Conservation (phyloP, 2,329 filamentous ascomycete genomes). For the Simplicillium sp. region DNA sequence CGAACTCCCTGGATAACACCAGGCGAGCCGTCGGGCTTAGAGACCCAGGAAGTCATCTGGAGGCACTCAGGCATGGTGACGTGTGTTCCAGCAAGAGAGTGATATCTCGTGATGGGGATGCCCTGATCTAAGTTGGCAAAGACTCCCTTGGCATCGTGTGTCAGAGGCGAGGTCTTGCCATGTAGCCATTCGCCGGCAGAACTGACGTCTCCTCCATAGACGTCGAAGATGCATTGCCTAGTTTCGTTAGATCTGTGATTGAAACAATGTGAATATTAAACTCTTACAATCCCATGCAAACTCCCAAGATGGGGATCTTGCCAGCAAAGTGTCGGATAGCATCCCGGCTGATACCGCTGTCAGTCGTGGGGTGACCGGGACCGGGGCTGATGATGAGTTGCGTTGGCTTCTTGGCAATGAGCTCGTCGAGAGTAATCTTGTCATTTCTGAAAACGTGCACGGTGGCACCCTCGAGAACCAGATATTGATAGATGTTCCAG, state of each 20-base stretch:
- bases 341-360: slow-evolving; percentile 88
- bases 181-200: slow-evolving; percentile 95
- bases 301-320: slow-evolving; percentile 92
- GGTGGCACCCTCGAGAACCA: slow-evolving; percentile 86
- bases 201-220: slow-evolving; percentile 83
- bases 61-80: slow-evolving; percentile 76
- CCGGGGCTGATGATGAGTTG: slow-evolving; percentile 93
- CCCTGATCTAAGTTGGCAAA: slow-evolving; percentile 73
- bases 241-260: not conserved
- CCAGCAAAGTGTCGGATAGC: slow-evolving; percentile 86
- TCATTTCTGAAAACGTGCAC: slow-evolving; percentile 92
- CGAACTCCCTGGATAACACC: slow-evolving; percentile 95
- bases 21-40: slow-evolving; percentile 63
- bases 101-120: slow-evolving; percentile 86
- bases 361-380: slow-evolving; percentile 82
- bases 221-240: slow-evolving; percentile 89
- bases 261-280: slow-evolving; percentile 12
- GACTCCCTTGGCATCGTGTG: slow-evolving; percentile 85
- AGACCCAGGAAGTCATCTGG: slow-evolving; percentile 86
- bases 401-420: slow-evolving; percentile 76
- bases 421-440: slow-evolving; percentile 74
- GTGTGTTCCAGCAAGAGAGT: slow-evolving; percentile 89
- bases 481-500: slow-evolving; percentile 98
- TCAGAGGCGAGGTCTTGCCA: slow-evolving; percentile 87
- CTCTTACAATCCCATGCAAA: slow-evolving; percentile 89